Evolutionary conservation across 1,284 basidiomycete genomes (phyloP).

Genomic region (Fomes fomentarius): DNA sequence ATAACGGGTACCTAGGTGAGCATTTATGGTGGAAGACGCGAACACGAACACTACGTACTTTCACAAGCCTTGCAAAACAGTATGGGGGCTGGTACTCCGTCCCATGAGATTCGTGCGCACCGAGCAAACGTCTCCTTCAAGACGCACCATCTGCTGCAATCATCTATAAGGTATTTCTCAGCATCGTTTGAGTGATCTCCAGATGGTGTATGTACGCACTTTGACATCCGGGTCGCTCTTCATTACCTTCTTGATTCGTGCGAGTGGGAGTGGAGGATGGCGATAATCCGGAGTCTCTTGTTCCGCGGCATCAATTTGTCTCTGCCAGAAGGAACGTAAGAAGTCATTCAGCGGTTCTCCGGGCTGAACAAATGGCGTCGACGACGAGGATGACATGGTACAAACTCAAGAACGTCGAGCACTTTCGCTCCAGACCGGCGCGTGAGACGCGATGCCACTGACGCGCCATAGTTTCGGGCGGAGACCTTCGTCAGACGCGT

Average conservation of each 20-base stretch:
- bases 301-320: slow-evolving; percentile 80
- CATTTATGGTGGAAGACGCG: neutral
- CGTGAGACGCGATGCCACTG: slow-evolving; percentile 5
- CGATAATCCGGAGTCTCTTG: slow-evolving; percentile 83
- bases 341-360: slow-evolving; percentile 80
- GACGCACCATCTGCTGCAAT: slow-evolving; percentile 87
- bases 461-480: slow-evolving; percentile 5
- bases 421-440: no score
- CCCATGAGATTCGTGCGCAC: slow-evolving; percentile 11
- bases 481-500: neutral
- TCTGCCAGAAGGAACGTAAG: slow-evolving; percentile 81
- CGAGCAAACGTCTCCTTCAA: neutral
- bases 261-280: slow-evolving; percentile 85
- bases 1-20: neutral
- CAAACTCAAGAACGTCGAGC: slow-evolving; percentile 6
- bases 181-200: no score
- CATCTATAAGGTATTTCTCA: slow-evolving; percentile 70
- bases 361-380: slow-evolving; percentile 62
- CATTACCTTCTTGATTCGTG: slow-evolving; percentile 97
- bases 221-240: slow-evolving; percentile 97
- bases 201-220: slow-evolving; percentile 59
- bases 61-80: slow-evolving; percentile 96
- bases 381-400: slow-evolving; percentile 26
- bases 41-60: slow-evolving; percentile 57
- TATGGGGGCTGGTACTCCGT: slow-evolving; percentile 73